Evolutionary conservation across 2,329 filamentous ascomycete species (phyloP).

Genomic region (Microdochium paspali): DNA sequence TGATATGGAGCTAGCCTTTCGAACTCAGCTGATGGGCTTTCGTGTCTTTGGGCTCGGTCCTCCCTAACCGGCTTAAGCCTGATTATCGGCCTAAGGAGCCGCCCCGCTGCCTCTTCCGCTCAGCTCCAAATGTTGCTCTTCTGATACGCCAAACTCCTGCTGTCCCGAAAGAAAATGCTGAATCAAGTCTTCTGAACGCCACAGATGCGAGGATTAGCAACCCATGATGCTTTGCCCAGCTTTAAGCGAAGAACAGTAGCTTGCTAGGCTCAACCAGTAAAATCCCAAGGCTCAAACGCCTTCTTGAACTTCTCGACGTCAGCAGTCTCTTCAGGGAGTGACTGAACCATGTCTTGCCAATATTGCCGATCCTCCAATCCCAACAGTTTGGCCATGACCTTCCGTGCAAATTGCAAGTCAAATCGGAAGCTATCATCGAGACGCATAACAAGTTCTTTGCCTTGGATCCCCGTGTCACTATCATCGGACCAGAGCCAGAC

Average conservation of each 20-base stretch:
- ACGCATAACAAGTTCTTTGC: conserved; percentile 65
- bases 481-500: conserved; percentile 68
- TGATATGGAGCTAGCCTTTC: too few relatives aligned
- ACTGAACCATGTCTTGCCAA: conserved; percentile 80
- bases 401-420: conserved; percentile 81
- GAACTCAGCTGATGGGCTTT: too few relatives aligned
- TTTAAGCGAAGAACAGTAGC: not conserved
- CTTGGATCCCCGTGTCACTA: conserved; percentile 44
- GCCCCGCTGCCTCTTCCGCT: too few relatives aligned
- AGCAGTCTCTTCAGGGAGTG: conserved; percentile 63
- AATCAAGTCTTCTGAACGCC: too few relatives aligned
- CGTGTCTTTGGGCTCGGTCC: too few relatives aligned
- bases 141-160: too few relatives aligned
- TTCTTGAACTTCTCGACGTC: conserved; percentile 74
- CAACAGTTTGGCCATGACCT: conserved; percentile 81
- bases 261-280: conserved; percentile 39
- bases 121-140: not conserved
- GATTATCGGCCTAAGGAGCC: too few relatives aligned
- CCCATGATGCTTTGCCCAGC: too few relatives aligned
- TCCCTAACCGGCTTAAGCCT: too few relatives aligned
- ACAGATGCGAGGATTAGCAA: too few relatives aligned
- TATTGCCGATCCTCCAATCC: conserved; percentile 67
- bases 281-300: conserved; percentile 81
- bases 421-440: conserved; percentile 67
- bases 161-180: too few relatives aligned